These are phyloP conservation scores for Saturnispora diversa DNA, from an alignment of 805 yeast species.

Conservation along the genomic window DNA sequence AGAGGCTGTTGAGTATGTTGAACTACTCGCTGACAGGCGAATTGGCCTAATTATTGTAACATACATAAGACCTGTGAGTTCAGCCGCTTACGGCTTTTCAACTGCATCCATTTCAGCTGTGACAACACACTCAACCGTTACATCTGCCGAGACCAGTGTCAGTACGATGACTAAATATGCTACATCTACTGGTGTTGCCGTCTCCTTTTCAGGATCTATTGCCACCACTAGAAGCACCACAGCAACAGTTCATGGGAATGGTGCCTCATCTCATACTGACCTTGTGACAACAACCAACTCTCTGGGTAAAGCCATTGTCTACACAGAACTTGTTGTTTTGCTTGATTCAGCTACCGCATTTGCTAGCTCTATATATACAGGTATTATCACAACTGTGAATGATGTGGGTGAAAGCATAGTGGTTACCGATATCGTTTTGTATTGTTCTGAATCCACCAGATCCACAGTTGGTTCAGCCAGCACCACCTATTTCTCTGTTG, in stretches of 20 bases:
- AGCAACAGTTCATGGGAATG: too few relatives aligned
- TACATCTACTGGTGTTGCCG: not conserved
- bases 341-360: not conserved
- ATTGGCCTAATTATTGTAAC: not conserved
- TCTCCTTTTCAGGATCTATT: too few relatives aligned
- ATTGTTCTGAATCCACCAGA: conserved; percentile 1
- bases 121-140: not conserved
- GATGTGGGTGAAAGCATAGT: not conserved
- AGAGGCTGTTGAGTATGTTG: not conserved
- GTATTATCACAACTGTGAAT: not conserved
- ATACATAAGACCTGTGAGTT: too few relatives aligned
- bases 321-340: not conserved
- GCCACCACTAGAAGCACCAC: not conserved
- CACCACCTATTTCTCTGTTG: too few relatives aligned
- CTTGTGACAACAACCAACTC: not conserved
- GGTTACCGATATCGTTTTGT: not conserved
- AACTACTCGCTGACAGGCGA: not conserved
- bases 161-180: not conserved
- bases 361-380: not conserved
- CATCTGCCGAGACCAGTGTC: not conserved
- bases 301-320: not conserved
- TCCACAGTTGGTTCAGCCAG: too few relatives aligned
- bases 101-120: not conserved
- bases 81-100: too few relatives aligned
- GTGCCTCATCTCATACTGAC: not conserved